Evolutionary conservation across 2,329 filamentous ascomycete genomes (phyloP), one percentile per base, ranked within the genome.

Genomic region (Sporothrix schenckii): DNA sequence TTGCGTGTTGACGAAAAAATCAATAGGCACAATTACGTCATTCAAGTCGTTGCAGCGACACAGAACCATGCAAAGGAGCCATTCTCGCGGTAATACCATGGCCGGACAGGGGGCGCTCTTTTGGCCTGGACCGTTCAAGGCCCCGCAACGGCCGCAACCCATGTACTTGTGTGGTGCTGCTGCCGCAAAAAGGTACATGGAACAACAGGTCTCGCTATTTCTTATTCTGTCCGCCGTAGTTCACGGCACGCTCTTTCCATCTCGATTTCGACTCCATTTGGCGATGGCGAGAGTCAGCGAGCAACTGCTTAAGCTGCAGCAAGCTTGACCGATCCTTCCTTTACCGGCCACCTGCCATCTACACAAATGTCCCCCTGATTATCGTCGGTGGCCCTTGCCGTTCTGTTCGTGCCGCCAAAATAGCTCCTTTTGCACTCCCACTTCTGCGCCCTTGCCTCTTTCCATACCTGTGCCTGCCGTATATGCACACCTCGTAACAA

Each of bases 21-120:
- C 50, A 49, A 47, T 6, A 54, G 49, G 65, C 49, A 67, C 50
- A 67, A 67, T 67, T 67, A 67, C 65, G 65, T 67, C 65, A 67
- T 67, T 27, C 49, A 67, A 27, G 49, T 41, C 50, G 65, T 47
- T 21, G 24, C 63, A 41, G 30, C 27, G 63, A 49, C 63, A 52
- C 49, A 66, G 63, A 53, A 30, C 44, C 44, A 49, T 9, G 60
- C 41, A 39, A 66, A 66, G 63, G 63, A 53, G 63, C 47, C 63
- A 66, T 66, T 52, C 63, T 66, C 63, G 63, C 63, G 47, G 63
- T 52, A 52, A 39, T 52, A 52, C 16, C 19, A 47, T 49, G 47
- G 63, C 47, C 47, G 44, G 27, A 52, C 47, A 66, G 44, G 24
- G 44, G 54, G 54, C n/a, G 61, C 44, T n/a, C 16, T 9, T n/a